Base-by-base conservation (phyloP, 2,329 filamentous ascomycete genomes). In the Clarireedia monteithiana region DNA sequence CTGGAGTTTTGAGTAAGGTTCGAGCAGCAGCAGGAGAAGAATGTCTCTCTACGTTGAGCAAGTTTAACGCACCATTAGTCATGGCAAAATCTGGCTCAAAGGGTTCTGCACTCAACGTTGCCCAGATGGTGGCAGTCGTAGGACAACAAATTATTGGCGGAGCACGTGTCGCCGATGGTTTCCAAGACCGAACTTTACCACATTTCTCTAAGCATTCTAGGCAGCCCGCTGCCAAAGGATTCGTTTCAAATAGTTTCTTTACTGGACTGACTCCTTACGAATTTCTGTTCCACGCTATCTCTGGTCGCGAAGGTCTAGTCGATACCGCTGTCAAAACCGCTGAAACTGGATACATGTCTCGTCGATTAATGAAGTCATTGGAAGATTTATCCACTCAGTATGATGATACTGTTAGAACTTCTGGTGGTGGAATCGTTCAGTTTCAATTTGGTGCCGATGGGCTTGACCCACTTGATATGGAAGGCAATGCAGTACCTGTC, bases 271-370 rank as follows among this genome's bases (percentile, higher is more conserved):
- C 86, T 1, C 92, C 94, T 2, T 91, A 89, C 0, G 94, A 99
- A 67, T 97, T 99, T 71, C 81, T 97, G 56, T 97, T 99, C 74
- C 94, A 99, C 81, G 94, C 94, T 63, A 96, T 97, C 75, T 96
- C 91, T 66, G 94, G 94, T 65, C 88, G 94, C 83, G 94, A 97
- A 82, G 94, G 94, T 83, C 76, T 99, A 63, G 91, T 99, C 67
- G 94, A 99, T 81, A 99, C 94, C 2, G 94, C 94, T 59, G 94
- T 97, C 74, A 99, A 99, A 76, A 99, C 94, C 53, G 94, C 94
- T 53, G 94, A 99, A 72, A 99, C 94, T 10, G 94, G 94, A 62
- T 99, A 99, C 74, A 99, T 99, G 94, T 97, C 92, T 60, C 86
- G 94, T 74, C 85, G 94, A 64, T 72, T 99, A 69, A 99, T 99